phyloP scores from a whole-genome alignment of 257 asterid genomes.

The Solanum raphanifolium region DNA sequence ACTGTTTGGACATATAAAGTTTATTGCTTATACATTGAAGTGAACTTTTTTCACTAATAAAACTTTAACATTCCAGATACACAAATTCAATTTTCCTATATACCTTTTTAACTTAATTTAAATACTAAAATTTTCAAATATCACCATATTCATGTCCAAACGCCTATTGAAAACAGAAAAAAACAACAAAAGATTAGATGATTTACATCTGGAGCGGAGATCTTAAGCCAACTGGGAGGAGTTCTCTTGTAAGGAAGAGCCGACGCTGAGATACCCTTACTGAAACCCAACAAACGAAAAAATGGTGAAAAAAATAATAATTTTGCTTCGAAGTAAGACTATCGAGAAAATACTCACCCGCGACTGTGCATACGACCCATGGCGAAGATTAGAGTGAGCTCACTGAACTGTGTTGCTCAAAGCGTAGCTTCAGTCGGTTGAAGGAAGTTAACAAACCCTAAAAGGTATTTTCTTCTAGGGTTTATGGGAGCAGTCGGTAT shows the following conservation, averaged over 20 bases:
- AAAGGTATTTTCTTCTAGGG: not conserved
- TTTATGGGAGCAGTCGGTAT: not conserved
- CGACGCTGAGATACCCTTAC: slow-evolving; percentile 39
- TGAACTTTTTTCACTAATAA: no score
- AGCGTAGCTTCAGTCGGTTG: not conserved
- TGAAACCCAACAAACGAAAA: not conserved
- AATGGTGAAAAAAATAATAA: not conserved
- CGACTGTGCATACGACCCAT: slow-evolving; percentile 14
- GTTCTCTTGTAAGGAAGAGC: slow-evolving; percentile 65
- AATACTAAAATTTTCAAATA: no score
- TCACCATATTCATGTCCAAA: no score
- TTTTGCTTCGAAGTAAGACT: not conserved
- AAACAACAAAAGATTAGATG: not conserved
- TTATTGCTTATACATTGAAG: no score
- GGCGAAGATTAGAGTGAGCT: slow-evolving; percentile 3
- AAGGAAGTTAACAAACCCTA: not conserved
- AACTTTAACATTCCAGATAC: no score
- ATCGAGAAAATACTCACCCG: slow-evolving; percentile 26
- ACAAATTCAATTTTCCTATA: no score
- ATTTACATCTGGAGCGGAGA: slow-evolving; percentile 20
- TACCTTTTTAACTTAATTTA: no score
- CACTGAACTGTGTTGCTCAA: not conserved
- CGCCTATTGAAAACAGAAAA: not conserved
- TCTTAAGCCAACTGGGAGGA: slow-evolving; percentile 65
- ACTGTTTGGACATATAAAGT: not conserved